Base-by-base conservation (phyloP, 1,284 basidiomycete genomes). In the Ustilago trichophora region DNA sequence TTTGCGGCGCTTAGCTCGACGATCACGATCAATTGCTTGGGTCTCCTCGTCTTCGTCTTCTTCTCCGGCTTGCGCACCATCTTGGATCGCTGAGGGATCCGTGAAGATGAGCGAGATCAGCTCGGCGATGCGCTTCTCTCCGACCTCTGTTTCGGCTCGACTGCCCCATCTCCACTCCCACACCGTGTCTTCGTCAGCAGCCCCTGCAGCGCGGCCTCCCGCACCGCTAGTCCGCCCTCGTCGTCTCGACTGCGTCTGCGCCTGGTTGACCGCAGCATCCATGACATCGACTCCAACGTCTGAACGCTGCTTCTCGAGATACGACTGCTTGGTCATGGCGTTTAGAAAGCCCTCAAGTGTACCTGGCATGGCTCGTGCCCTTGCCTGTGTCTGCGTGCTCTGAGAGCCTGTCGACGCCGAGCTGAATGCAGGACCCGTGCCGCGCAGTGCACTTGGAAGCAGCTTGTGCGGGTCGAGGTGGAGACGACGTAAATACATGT, bases 121-220 rank as follows among this genome's bases (percentile, higher is more conserved):
- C 32, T 55, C 45, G 11, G 75, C 81, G 18, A 81, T 73, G 16
- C 68, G 62, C 16, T 50, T 31, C 58, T 82, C 80, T 1, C 78
- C 75, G 4, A 82, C 47, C 49, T 82, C 81, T 19, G 54, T 58
- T 25, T 81, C 77, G 13, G 76, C 70, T 1, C 81, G 42, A 31
- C 75, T 69, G 6, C 81, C 81, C 81, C 81, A 82, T 21, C 74
- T 46, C 75, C 77, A 82, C 36, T 80, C 80, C 65, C 65, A 68
- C 29, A 79, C 37, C 4, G 44, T 46, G 3, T 29, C 35, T 18
- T 76, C 73, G 16, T 77, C 80, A 2, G 54, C 67, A 1, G 46
- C 50, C 16, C 35, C 52, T 11, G 16, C 21, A 3, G 33, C 47
- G 9, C 55, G 47, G 3, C 44, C 26, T 18, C 35, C 57, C 0